A percentile compares a stretch with the other conserved stretches of the same genome.
Conservation (phyloP, 2,329 filamentous ascomycete species). For the Botryosphaeria dothidea region DNA sequence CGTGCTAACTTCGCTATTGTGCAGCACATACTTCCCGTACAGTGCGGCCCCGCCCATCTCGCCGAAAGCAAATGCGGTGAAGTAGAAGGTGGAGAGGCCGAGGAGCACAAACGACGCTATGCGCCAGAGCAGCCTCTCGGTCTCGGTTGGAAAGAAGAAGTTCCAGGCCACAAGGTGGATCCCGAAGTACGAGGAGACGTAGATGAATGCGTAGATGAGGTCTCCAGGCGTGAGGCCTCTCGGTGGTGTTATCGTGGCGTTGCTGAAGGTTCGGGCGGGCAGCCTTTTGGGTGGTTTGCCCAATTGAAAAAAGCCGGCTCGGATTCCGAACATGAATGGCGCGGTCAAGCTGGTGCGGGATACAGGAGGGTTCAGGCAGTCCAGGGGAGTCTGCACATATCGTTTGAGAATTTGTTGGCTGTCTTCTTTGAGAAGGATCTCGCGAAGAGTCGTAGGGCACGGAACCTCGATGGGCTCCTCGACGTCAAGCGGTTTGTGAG, state of each 20-base stretch:
- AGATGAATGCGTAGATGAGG: not conserved
- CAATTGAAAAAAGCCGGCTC: not conserved
- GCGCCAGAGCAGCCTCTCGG: slow-evolving; percentile 22
- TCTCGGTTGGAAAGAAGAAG: slow-evolving; percentile 21
- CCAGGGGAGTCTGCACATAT: slow-evolving; percentile 16
- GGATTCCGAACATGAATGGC: not conserved
- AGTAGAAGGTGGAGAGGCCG: not conserved
- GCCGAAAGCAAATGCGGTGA: not conserved
- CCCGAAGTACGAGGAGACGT: not conserved
- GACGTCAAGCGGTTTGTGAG: slow-evolving; percentile 39
- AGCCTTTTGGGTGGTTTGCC: not conserved
- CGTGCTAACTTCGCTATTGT: not conserved
- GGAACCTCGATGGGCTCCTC: slow-evolving; percentile 13
- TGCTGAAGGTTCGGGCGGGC: not conserved
- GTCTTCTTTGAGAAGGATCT: slow-evolving; percentile 2
- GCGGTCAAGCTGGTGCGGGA: not conserved
- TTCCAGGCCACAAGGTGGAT: slow-evolving; percentile 25
- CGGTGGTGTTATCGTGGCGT: not conserved
- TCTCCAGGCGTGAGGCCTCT: not conserved
- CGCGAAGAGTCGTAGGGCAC: not conserved
- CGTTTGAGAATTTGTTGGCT: slow-evolving; percentile 1
- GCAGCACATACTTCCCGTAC: not conserved
- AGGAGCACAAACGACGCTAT: not conserved
- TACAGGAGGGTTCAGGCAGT: slow-evolving; percentile 17
- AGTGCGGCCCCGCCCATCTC: not conserved